Percentiles rank a stretch among this genome's conserved stretches.
Conservation (phyloP, 2,329 filamentous ascomycete genomes). For the Bipolaris cookei region DNA sequence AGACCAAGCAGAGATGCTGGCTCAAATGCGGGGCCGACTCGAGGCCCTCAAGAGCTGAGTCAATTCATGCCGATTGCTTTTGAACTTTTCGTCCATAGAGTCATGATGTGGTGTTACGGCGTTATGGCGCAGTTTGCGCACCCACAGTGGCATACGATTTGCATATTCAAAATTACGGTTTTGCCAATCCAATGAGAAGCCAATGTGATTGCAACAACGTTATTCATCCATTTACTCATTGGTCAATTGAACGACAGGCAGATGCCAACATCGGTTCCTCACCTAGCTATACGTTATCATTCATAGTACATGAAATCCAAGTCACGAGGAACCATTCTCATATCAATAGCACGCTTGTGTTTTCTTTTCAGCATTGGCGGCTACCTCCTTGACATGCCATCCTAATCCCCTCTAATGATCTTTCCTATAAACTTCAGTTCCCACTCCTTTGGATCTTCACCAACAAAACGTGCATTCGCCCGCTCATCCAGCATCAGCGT, state of each 20-base stretch:
- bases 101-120: constrained; percentile 2
- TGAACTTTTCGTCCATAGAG: background rate
- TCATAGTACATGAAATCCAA: background rate
- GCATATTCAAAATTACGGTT: background rate
- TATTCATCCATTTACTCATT: background rate
- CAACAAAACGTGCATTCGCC: constrained; percentile 38
- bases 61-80: background rate
- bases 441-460: constrained; percentile 45
- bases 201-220: background rate
- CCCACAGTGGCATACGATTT: background rate
- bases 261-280: background rate
- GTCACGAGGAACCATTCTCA: background rate
- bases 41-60: constrained; percentile 86
- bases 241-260: background rate
- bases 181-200: background rate
- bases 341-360: background rate
- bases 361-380: background rate
- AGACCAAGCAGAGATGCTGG: constrained; percentile 86
- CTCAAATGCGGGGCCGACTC: constrained; percentile 89
- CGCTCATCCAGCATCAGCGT: constrained; percentile 35
- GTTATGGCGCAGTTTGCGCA: constrained; percentile 1
- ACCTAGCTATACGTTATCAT: constrained; percentile 1
- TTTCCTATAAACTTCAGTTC: constrained; percentile 48
- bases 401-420: constrained; percentile 40
- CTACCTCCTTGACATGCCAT: background rate